These are phyloP conservation scores for Phalaenopsis aphrodite DNA, from an alignment of 106 monocot species.

Conservation along the genomic window DNA sequence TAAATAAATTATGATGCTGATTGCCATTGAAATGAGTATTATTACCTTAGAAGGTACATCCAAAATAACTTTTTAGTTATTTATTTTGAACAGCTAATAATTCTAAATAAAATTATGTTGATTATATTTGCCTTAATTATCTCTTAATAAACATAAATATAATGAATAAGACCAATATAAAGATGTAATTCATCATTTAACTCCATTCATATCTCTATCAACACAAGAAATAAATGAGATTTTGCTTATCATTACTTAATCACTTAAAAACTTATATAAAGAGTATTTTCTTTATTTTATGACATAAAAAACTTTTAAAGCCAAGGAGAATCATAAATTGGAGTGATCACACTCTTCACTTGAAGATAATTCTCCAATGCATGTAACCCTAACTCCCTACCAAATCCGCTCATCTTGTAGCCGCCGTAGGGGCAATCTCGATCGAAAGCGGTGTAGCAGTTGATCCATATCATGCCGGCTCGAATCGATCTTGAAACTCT, in stretches of 20 bases:
- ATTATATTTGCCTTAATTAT: too few relatives aligned
- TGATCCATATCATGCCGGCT: constrained; percentile 27
- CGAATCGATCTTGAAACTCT: constrained; percentile 22
- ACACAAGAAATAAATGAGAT: neutral
- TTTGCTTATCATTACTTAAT: neutral
- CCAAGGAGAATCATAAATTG: constrained; percentile 27
- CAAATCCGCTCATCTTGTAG: constrained; percentile 31
- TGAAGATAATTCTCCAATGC: constrained; percentile 22
- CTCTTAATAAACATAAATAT: too few relatives aligned
- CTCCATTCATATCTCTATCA: neutral
- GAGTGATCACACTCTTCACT: constrained; percentile 29
- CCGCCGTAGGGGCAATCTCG: constrained; percentile 25
- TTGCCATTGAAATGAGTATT: too few relatives aligned
- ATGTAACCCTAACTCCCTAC: constrained; percentile 20
- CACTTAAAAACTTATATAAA: neutral
- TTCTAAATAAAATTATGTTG: too few relatives aligned
- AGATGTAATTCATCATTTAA: neutral
- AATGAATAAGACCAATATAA: too few relatives aligned
- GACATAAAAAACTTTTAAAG: constrained; percentile 8
- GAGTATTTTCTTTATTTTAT: neutral
- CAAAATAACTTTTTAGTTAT: too few relatives aligned
- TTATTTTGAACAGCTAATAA: too few relatives aligned
- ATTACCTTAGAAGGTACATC: too few relatives aligned
- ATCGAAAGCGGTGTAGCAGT: constrained; percentile 23
- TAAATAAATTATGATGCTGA: too few relatives aligned